Base-by-base conservation (phyloP, 2,329 filamentous ascomycete genomes). In the Cyclaneusma minus region DNA sequence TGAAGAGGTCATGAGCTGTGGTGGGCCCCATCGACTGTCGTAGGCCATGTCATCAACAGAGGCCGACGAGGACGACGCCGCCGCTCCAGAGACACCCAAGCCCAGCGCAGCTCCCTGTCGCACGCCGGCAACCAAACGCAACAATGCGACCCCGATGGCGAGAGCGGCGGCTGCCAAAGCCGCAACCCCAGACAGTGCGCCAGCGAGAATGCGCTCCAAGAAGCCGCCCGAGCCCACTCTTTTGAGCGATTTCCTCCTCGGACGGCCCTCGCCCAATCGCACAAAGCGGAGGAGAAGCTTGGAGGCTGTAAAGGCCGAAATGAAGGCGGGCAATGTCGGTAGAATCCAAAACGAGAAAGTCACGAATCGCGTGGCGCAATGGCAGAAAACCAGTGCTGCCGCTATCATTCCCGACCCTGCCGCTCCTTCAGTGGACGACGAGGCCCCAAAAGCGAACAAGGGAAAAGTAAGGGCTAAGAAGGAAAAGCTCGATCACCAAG, bases 341-440 rank as follows among this genome's bases (percentile, higher is more conserved):
- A 70, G 56, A 50, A 59, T 69, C 39, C 72, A 57, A 51, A 67
- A 56, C 43, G 64, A 66, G 3, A 68, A 68, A n/a, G 78, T 91
- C 24, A 68, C 68, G 35, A 77, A 81, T 38, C 73, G 84, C 42
- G 80, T 93, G 28, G 76, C 74, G 39, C 67, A 75, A 51, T 93
- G 84, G 84, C 83, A 93, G 50, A 76, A 76, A 44, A 61, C 74
- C 38, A 82, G 78, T 42, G 78, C 75, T 17, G 64, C 66, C 5
- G 75, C 73, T 14, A 64, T 76, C 3, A 52, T 51, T 2, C 62
- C 56, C 3, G 56, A 64, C 29, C 61, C 62, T 2, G 54, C 66
- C 16, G 60, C 62, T 13, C n/a, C n/a, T 20, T 6, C 13, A 26
- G 23, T 27, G 27, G 16, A 25, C 29, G 7, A 19, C 24, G 8